Evolutionary conservation across 2,329 filamentous ascomycete species (phyloP).

Genomic region (Pseudocercospora musae): DNA sequence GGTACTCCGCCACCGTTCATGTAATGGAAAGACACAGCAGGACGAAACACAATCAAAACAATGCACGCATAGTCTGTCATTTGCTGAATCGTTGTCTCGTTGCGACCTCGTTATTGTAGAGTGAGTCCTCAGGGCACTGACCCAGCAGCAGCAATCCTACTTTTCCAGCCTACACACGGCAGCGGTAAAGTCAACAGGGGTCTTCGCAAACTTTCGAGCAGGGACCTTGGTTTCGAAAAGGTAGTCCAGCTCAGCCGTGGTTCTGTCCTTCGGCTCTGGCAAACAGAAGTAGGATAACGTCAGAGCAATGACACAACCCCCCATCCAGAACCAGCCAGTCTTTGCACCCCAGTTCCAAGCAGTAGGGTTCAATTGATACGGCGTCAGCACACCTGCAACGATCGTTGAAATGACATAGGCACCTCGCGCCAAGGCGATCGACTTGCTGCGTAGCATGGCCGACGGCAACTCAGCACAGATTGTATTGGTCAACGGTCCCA

Average conservation of each 20-base stretch:
- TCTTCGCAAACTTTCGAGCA: slow-evolving; percentile 39
- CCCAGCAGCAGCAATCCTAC: background rate
- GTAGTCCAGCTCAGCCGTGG: slow-evolving; percentile 46
- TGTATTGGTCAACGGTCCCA: slow-evolving; percentile 23
- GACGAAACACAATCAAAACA: too few species aligned
- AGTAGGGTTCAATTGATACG: slow-evolving; percentile 26
- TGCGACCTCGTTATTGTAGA: too few species aligned
- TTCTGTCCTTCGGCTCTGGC: slow-evolving; percentile 44
- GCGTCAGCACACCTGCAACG: slow-evolving; percentile 23
- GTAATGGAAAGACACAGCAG: background rate
- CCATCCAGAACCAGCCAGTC: slow-evolving; percentile 3
- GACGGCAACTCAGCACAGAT: background rate
- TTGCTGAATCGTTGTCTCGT: too few species aligned
- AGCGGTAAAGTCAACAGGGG: slow-evolving; percentile 35
- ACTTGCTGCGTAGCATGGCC: background rate
- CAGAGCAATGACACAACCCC: background rate
- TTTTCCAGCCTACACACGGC: background rate
- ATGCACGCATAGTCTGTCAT: too few species aligned
- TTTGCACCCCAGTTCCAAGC: slow-evolving; percentile 16
- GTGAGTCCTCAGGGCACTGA: too few species aligned
- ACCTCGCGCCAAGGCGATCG: background rate
- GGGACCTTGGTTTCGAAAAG: slow-evolving; percentile 44
- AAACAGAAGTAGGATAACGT: background rate
- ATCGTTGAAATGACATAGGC: background rate
- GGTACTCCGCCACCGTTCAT: background rate